phyloP scores from a whole-genome alignment of 2,329 filamentous ascomycete species.

The Aspergillus candidus region DNA sequence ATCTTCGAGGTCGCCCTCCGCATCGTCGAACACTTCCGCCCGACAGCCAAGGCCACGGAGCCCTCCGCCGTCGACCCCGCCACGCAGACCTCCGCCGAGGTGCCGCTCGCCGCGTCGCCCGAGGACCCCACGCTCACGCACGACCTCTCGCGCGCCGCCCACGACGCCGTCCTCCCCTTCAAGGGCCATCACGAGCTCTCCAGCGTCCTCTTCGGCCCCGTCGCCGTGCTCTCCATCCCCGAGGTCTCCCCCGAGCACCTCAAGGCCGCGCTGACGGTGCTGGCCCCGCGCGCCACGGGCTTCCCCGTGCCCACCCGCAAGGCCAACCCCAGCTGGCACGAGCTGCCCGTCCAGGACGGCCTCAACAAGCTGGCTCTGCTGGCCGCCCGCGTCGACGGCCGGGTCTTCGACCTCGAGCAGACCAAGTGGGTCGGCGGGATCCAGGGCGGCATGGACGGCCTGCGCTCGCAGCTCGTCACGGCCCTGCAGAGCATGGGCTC shows the following conservation, averaged over 20 bases:
- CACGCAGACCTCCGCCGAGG: constrained; percentile 29
- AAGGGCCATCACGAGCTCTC: constrained; percentile 58
- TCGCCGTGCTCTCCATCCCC: constrained; percentile 76
- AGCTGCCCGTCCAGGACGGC: constrained; percentile 69
- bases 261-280: constrained; percentile 69
- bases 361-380: constrained; percentile 82
- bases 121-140: constrained; percentile 47
- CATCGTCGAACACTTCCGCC: constrained; percentile 76
- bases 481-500: constrained; percentile 77
- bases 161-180: constrained; percentile 44
- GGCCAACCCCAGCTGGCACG: constrained; percentile 74
- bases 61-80: constrained; percentile 22
- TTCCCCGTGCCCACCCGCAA: constrained; percentile 75
- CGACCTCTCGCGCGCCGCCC: constrained; percentile 53
- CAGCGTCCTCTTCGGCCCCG: constrained; percentile 72
- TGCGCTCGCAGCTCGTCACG: constrained; percentile 73
- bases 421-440: constrained; percentile 69
- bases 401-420: constrained; percentile 71
- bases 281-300: constrained; percentile 62
- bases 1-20: constrained; percentile 82
- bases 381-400: constrained; percentile 79
- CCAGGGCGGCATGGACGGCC: constrained; percentile 69
- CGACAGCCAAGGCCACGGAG: constrained; percentile 27
- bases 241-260: constrained; percentile 77
- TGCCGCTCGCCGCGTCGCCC: constrained; percentile 23